phyloP scores from a whole-genome alignment of 129 eudicot species.

The Smallanthus sonchifolius region DNA sequence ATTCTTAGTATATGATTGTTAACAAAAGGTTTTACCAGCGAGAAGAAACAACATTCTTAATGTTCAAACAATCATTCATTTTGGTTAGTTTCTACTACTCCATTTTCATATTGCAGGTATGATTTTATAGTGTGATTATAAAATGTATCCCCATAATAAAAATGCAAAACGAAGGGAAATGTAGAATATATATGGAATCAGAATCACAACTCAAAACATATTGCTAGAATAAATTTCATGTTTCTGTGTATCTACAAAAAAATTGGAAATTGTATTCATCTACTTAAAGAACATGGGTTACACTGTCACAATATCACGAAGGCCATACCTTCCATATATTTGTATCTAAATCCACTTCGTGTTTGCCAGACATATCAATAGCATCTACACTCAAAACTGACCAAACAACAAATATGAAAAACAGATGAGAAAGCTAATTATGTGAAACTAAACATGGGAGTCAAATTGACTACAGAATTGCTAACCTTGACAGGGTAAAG shows the following conservation, averaged over 20 bases:
- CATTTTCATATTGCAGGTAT: conserved; percentile 4
- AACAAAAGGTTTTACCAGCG: not conserved
- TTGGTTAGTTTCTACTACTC: not conserved
- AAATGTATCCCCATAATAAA: not conserved
- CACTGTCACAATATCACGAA: not conserved
- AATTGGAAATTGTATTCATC: not conserved
- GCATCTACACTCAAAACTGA: conserved; percentile 98
- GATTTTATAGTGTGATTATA: not conserved
- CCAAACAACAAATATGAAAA: conserved; percentile 12
- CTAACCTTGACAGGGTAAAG: conserved; percentile 96
- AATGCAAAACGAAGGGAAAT: not conserved
- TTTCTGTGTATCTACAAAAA: not conserved
- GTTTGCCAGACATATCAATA: conserved; percentile 98
- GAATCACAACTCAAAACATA: not conserved
- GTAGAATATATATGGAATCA: not conserved
- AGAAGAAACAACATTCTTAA: not conserved
- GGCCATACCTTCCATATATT: conserved; percentile 91
- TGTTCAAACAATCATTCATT: not conserved
- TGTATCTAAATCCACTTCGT: conserved; percentile 99
- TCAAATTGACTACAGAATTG: conserved; percentile 10
- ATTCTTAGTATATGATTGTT: not conserved
- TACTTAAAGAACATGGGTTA: not conserved
- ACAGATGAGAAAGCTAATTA: not conserved
- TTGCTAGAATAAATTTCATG: not conserved
- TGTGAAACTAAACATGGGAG: conserved; percentile 1